These are phyloP conservation scores for Serendipita sp. DNA, from an alignment of 768 basidiomycete species.

Conservation along the genomic window DNA sequence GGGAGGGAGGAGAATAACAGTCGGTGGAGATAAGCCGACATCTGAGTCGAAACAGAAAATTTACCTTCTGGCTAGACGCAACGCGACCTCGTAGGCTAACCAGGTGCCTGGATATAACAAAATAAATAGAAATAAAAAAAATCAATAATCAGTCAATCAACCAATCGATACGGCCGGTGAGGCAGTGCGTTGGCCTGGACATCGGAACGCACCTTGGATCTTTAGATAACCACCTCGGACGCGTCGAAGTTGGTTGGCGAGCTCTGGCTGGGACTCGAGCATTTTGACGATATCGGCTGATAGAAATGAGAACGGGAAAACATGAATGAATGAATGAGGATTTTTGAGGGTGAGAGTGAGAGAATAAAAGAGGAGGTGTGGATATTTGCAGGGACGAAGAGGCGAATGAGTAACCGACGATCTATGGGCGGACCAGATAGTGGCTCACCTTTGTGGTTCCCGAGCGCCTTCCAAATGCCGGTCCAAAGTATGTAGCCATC, in stretches of 20 bases:
- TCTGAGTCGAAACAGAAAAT: conserved; percentile 17
- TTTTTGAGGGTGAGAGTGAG: neutral
- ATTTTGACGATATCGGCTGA: conserved; percentile 85
- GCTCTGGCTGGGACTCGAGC: conserved; percentile 80
- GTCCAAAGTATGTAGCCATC: conserved; percentile 89
- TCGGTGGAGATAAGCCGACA: conserved; percentile 5
- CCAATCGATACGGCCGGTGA: neutral
- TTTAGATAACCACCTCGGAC: conserved; percentile 81
- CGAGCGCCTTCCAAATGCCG: conserved; percentile 58
- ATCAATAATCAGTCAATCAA: conserved; percentile 7
- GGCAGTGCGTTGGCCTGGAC: conserved; percentile 6
- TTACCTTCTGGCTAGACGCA: conserved; percentile 63
- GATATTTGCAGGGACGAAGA: too few species aligned
- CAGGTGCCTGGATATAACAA: conserved; percentile 11
- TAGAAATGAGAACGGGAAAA: conserved; percentile 6
- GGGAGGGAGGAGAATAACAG: neutral
- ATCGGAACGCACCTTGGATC: conserved; percentile 44
- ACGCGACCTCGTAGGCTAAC: conserved; percentile 40
- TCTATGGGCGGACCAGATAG: neutral
- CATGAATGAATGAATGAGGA: neutral
- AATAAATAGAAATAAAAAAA: neutral
- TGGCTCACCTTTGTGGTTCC: conserved; percentile 36
- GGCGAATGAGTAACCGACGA: neutral
- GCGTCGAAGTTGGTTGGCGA: conserved; percentile 64
- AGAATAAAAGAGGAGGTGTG: neutral